phyloP scores from a whole-genome alignment of 2,329 filamentous ascomycete genomes.

The Chalaropsis ovoidea region DNA sequence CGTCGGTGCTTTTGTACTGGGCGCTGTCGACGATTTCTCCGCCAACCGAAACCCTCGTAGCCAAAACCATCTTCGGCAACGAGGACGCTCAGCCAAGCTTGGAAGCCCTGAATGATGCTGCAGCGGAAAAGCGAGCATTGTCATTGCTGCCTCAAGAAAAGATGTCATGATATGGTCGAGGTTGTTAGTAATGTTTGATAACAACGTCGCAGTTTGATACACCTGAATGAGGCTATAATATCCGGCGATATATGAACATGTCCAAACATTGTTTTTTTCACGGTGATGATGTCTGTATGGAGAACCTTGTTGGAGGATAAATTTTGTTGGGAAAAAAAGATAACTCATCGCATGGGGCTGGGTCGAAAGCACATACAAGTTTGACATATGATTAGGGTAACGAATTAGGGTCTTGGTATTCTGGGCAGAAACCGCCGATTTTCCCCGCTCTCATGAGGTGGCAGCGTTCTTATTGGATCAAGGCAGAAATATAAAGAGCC shows the following conservation, averaged over 20 bases:
- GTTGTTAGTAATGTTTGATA: not conserved
- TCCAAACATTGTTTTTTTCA: not conserved
- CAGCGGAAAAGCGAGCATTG: slow-evolving; percentile 16
- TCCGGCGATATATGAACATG: not conserved
- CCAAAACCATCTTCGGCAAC: slow-evolving; percentile 21
- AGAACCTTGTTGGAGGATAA: not conserved
- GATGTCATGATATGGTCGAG: not conserved
- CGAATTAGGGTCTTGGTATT: not conserved
- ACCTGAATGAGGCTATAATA: not conserved
- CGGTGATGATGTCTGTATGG: not conserved
- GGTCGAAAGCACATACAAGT: not conserved
- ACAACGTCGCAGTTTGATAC: not conserved
- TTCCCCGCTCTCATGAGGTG: not conserved
- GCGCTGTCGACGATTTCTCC: slow-evolving; percentile 21
- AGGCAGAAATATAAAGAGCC: not conserved
- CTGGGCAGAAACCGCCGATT: too few species aligned
- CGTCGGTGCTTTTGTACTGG: slow-evolving; percentile 27
- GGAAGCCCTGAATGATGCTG: not conserved
- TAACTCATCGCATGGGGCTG: not conserved
- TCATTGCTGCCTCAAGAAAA: slow-evolving; percentile 18
- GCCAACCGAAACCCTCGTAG: slow-evolving; percentile 20
- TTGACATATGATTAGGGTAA: slow-evolving; percentile 11
- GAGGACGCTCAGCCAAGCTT: not conserved
- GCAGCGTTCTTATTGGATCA: not conserved
- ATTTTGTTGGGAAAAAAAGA: not conserved